A percentile compares a stretch with the other conserved stretches of the same genome.
These are phyloP conservation scores for Termitomyces sp. DNA, from an alignment of 768 basidiomycete species.

Conservation along the genomic window DNA sequence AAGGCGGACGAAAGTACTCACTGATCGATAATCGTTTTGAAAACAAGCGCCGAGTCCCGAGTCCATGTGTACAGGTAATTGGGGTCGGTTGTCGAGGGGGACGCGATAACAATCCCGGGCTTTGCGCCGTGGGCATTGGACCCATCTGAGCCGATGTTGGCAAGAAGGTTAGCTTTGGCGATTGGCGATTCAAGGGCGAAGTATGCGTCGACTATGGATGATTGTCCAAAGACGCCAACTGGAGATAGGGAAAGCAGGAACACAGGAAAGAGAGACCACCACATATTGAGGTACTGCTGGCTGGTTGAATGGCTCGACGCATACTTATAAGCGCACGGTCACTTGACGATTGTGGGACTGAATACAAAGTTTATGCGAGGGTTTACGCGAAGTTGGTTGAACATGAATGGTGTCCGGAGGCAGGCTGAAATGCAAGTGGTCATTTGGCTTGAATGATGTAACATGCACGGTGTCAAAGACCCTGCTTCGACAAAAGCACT, in stretches of 20 bases:
- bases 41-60: slow-evolving; percentile 64
- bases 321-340: background rate
- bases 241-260: slow-evolving; percentile 11
- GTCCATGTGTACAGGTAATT: slow-evolving; percentile 27
- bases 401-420: background rate
- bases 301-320: no score
- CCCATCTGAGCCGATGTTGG: slow-evolving; percentile 52
- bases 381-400: background rate
- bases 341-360: background rate
- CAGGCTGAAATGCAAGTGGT: no score
- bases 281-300: slow-evolving; percentile 5
- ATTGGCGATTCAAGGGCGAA: slow-evolving; percentile 22
- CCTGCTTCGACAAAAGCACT: no score
- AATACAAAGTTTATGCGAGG: background rate
- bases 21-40: slow-evolving; percentile 40
- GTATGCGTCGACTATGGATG: slow-evolving; percentile 16
- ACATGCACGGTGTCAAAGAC: no score
- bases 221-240: slow-evolving; percentile 14
- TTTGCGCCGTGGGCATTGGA: slow-evolving; percentile 40
- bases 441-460: no score
- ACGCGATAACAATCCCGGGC: slow-evolving; percentile 43
- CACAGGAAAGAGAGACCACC: slow-evolving; percentile 10
- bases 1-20: slow-evolving; percentile 16
- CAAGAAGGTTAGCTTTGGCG: slow-evolving; percentile 40
- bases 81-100: slow-evolving; percentile 39